Percentiles rank a stretch among this genome's conserved stretches.
Evolutionary conservation across 202 grass and related monocot species (phyloP).

Genomic region (Musa balbisiana): DNA sequence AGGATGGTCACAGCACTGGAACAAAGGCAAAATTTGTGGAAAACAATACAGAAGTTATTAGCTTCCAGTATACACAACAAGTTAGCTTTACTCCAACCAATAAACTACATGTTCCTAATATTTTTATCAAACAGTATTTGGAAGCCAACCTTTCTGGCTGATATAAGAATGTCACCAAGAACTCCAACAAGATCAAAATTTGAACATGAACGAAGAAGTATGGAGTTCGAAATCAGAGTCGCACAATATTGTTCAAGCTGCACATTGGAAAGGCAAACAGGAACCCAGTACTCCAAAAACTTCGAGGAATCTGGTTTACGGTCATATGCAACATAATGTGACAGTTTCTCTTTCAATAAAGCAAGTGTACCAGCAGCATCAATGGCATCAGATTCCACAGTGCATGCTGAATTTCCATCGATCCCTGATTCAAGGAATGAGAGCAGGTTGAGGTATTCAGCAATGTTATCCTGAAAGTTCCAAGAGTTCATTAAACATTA

Average conservation of each 20-base stretch:
- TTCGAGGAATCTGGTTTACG: slow-evolving; percentile 37
- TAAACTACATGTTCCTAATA: slow-evolving; percentile 9
- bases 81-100: background rate
- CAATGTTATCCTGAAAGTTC: slow-evolving; percentile 61
- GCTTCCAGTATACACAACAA: background rate
- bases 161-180: slow-evolving; percentile 67
- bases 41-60: slow-evolving; percentile 15
- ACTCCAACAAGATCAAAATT: slow-evolving; percentile 71
- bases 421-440: slow-evolving; percentile 48
- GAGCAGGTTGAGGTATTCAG: slow-evolving; percentile 40
- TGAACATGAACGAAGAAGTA: slow-evolving; percentile 63
- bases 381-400: slow-evolving; percentile 30
- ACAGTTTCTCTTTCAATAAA: slow-evolving; percentile 39
- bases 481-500: slow-evolving; percentile 25
- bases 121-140: slow-evolving; percentile 21
- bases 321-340: slow-evolving; percentile 45
- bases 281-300: slow-evolving; percentile 82
- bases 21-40: slow-evolving; percentile 29
- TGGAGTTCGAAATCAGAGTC: slow-evolving; percentile 63
- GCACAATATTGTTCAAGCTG: slow-evolving; percentile 82
- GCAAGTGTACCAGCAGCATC: slow-evolving; percentile 34
- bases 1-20: slow-evolving; percentile 95
- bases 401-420: slow-evolving; percentile 18
- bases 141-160: slow-evolving; percentile 67
- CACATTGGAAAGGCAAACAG: slow-evolving; percentile 57